Percentiles rank a stretch among this genome's conserved stretches.
Evolutionary conservation across 805 yeast species (phyloP).

Genomic region (Candida nemodendra): DNA sequence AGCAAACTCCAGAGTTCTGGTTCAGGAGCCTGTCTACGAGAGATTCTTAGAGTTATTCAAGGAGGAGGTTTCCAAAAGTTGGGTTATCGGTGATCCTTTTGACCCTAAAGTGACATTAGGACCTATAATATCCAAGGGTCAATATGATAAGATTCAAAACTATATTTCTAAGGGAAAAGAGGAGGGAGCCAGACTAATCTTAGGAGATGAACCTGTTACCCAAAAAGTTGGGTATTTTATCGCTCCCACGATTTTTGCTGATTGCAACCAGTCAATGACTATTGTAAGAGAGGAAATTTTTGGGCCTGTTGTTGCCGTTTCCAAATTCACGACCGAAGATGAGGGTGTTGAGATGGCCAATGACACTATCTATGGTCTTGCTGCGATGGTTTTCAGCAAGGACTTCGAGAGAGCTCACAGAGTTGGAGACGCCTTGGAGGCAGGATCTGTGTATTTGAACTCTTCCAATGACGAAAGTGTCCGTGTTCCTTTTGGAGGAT

Average conservation of each 20-base stretch:
- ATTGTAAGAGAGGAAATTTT: conserved; percentile 80
- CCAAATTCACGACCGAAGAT: conserved; percentile 62
- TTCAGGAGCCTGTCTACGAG: conserved; percentile 56
- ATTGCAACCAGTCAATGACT: conserved; percentile 61
- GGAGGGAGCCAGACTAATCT: conserved; percentile 47
- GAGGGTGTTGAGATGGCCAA: conserved; percentile 73
- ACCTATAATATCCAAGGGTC: conserved; percentile 58
- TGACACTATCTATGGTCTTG: conserved; percentile 73
- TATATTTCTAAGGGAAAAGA: conserved; percentile 46
- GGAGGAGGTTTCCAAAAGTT: conserved; percentile 44
- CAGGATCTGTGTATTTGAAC: conserved; percentile 72
- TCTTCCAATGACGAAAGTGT: conserved; percentile 64
- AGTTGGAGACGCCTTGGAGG: conserved; percentile 46
- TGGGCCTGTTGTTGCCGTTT: conserved; percentile 78
- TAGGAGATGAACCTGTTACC: conserved; percentile 43
- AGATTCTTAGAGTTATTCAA: conserved; percentile 46
- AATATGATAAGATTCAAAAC: conserved; percentile 49
- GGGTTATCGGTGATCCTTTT: conserved; percentile 58
- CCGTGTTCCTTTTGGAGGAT: conserved; percentile 79
- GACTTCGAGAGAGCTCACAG: conserved; percentile 63
- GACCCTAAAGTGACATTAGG: conserved; percentile 50
- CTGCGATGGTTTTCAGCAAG: conserved; percentile 75
- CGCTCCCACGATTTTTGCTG: conserved; percentile 74
- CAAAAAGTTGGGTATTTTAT: conserved; percentile 60
- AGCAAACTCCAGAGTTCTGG: conserved; percentile 60